Percentiles rank a stretch among this genome's conserved stretches.
Evolutionary conservation across 208 protist genomes (phyloP).

Genomic region (Porcisia hertigi): DNA sequence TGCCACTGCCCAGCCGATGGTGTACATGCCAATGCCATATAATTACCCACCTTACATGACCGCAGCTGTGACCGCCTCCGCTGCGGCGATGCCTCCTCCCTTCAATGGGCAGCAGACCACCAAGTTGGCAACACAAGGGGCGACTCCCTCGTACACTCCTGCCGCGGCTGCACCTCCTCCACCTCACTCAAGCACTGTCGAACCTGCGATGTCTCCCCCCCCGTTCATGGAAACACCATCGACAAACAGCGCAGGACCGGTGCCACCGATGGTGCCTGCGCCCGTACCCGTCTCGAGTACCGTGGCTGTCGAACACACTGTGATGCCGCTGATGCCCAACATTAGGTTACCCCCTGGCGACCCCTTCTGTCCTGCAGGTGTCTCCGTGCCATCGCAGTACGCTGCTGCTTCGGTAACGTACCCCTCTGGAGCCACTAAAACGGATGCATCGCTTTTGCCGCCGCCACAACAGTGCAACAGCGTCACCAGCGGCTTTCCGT

Average conservation of each 20-base stretch:
- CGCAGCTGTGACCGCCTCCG: slow-evolving; percentile 17
- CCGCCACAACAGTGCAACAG: neutral
- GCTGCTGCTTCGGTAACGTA: slow-evolving; percentile 2
- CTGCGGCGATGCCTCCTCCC: slow-evolving; percentile 13
- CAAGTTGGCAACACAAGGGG: slow-evolving; percentile 19
- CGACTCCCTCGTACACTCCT: slow-evolving; percentile 21
- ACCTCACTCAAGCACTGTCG: slow-evolving; percentile 3
- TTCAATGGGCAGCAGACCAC: slow-evolving; percentile 7
- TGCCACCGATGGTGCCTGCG: slow-evolving; percentile 1
- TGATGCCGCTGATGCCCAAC: slow-evolving; percentile 51
- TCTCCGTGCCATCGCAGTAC: slow-evolving; percentile 49
- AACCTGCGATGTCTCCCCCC: slow-evolving; percentile 10
- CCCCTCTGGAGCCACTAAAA: slow-evolving; percentile 8
- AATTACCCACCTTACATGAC: slow-evolving; percentile 37
- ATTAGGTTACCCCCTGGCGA: slow-evolving; percentile 45
- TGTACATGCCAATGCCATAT: slow-evolving; percentile 41
- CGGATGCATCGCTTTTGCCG: neutral
- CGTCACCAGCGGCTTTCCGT: neutral
- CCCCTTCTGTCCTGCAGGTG: slow-evolving; percentile 66
- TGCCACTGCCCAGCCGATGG: slow-evolving; percentile 21
- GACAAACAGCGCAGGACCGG: slow-evolving; percentile 5
- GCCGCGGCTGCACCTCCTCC: slow-evolving; percentile 1
- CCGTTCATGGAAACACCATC: slow-evolving; percentile 17
- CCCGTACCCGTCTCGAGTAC: neutral
- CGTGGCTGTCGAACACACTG: slow-evolving; percentile 33